Conservation (phyloP, 2,329 filamentous ascomycete genomes). For the Colletotrichum karsti region DNA sequence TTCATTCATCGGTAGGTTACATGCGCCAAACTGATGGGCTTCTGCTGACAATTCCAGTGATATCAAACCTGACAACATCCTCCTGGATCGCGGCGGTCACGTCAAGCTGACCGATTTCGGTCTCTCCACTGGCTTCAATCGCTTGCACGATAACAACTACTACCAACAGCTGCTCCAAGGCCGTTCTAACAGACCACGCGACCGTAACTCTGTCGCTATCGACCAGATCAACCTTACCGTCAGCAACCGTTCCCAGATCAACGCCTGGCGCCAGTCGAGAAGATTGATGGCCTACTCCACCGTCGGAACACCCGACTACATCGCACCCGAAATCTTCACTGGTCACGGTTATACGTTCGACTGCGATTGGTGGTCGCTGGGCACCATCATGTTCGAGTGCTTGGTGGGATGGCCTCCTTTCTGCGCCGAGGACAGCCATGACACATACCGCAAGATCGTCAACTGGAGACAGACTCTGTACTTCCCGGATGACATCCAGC, state of each 20-base stretch:
- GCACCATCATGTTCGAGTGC: constrained; percentile 99
- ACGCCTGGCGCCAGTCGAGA: constrained; percentile 97
- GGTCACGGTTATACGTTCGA: constrained; percentile 95
- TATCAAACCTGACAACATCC: constrained; percentile 99
- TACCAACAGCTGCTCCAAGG: constrained; percentile 95
- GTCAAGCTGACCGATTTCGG: constrained; percentile 99
- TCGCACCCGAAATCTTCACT: constrained; percentile 97
- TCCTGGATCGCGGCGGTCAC: constrained; percentile 93
- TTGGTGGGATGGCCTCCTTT: constrained; percentile 98
- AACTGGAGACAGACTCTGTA: constrained; percentile 97
- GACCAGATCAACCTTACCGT: constrained; percentile 99
- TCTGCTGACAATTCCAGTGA: constrained; percentile 66
- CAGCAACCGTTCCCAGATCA: constrained; percentile 96
- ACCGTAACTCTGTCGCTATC: constrained; percentile 92
- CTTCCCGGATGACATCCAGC: constrained; percentile 93
- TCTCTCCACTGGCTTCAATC: constrained; percentile 96
- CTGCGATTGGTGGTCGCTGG: constrained; percentile 99
- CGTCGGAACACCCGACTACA: constrained; percentile 97
- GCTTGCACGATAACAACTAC: constrained; percentile 97
- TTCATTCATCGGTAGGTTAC: constrained; percentile 93
- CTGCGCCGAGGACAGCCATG: constrained; percentile 96
- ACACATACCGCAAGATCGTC: constrained; percentile 99
- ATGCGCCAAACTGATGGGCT: no score
- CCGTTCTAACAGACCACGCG: constrained; percentile 75
- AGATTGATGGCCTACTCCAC: constrained; percentile 98